phyloP scores from a whole-genome alignment of 805 yeast genomes.

The Ogataea salicorniae region DNA sequence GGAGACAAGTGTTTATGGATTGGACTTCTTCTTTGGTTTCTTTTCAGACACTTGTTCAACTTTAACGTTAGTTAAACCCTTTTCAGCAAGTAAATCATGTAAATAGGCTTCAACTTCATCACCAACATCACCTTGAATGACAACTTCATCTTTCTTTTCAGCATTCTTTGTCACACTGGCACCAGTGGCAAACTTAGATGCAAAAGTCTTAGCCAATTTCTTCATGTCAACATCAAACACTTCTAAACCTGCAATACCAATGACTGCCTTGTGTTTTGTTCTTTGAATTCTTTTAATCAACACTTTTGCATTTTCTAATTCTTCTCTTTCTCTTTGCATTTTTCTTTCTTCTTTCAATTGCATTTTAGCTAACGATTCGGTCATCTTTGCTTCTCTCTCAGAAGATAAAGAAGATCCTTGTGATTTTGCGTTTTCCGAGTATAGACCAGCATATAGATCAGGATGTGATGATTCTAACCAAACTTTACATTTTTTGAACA shows the following conservation, averaged over 20 bases:
- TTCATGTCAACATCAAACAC: conserved; percentile 85
- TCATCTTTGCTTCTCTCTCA: conserved; percentile 79
- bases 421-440: conserved; percentile 55
- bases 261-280: conserved; percentile 81
- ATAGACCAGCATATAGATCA: conserved; percentile 53
- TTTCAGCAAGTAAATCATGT: conserved; percentile 64
- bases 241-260: conserved; percentile 83
- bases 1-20: background rate
- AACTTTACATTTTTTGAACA: conserved; percentile 73
- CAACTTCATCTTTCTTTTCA: conserved; percentile 84
- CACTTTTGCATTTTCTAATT: conserved; percentile 75
- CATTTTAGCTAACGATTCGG: conserved; percentile 75
- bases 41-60: conserved; percentile 86
- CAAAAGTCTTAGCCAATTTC: conserved; percentile 86
- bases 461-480: conserved; percentile 66
- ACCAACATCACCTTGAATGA: conserved; percentile 92
- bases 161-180: conserved; percentile 86
- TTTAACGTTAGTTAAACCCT: conserved; percentile 78
- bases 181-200: conserved; percentile 93
- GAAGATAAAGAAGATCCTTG: conserved; percentile 48
- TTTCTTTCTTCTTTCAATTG: conserved; percentile 83
- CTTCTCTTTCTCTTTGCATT: conserved; percentile 77
- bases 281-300: conserved; percentile 82
- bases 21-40: conserved; percentile 56
- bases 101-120: conserved; percentile 84